phyloP scores from a whole-genome alignment of 1,284 basidiomycete genomes.

The Mrakiaceae sp. region DNA sequence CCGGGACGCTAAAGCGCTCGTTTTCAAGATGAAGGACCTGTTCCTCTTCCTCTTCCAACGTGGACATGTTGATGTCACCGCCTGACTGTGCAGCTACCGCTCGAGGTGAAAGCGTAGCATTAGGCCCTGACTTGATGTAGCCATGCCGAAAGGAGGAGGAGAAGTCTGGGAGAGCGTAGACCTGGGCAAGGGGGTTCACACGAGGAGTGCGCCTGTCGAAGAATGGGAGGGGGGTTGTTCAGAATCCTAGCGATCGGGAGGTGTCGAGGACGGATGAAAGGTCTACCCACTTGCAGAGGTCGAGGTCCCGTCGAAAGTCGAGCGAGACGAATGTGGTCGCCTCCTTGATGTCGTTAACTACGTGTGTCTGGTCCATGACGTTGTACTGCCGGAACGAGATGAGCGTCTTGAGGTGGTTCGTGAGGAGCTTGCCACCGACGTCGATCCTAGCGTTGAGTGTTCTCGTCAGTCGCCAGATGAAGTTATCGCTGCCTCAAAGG shows the following conservation, averaged over 20 bases:
- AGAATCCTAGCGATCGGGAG: conserved; percentile 31
- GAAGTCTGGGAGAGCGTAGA: conserved; percentile 84
- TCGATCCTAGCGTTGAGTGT: conserved; percentile 51
- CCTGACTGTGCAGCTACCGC: neutral
- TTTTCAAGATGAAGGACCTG: conserved; percentile 78
- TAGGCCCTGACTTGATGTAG: conserved; percentile 44
- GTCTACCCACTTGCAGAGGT: conserved; percentile 57
- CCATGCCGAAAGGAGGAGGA: conserved; percentile 52
- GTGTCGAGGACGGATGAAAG: conserved; percentile 4
- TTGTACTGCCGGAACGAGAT: conserved; percentile 94
- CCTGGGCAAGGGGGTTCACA: conserved; percentile 59
- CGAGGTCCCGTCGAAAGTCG: conserved; percentile 60
- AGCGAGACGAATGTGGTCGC: conserved; percentile 74
- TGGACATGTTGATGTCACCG: neutral
- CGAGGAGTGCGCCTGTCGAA: conserved; percentile 23
- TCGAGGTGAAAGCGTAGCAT: conserved; percentile 21
- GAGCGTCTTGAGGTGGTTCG: conserved; percentile 86
- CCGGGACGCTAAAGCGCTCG: conserved; percentile 80
- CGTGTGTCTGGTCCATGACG: conserved; percentile 90
- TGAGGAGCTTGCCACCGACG: conserved; percentile 84
- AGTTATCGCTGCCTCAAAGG: conserved; percentile 9
- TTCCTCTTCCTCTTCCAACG: conserved; percentile 38
- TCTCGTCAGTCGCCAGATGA: too few species aligned
- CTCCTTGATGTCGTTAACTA: conserved; percentile 83
- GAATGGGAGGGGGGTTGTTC: neutral